phyloP scores from a whole-genome alignment of 1,284 basidiomycete genomes.

The Cryptococcus jaspeensis region DNA sequence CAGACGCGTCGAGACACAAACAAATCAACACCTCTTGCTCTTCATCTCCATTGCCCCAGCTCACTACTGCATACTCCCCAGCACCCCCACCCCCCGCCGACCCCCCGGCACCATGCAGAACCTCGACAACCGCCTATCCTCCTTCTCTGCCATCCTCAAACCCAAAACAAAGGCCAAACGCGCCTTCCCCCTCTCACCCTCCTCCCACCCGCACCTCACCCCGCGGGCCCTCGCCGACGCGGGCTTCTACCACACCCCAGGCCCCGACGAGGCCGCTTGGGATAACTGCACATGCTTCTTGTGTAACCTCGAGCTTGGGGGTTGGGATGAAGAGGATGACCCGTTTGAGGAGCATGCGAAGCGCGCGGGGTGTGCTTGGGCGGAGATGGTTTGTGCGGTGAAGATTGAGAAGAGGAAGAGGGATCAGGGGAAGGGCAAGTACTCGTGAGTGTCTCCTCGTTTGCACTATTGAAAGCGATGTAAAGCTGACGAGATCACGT shows the following conservation, averaged over 20 bases:
- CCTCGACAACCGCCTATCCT: conserved; percentile 34
- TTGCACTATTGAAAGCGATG: too few relatives aligned
- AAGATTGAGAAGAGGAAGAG: conserved; percentile 40
- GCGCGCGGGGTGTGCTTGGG: conserved; percentile 71
- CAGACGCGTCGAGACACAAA: not conserved
- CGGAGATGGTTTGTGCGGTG: conserved; percentile 67
- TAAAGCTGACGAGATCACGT: not conserved
- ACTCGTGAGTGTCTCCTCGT: conserved; percentile 10
- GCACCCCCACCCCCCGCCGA: not conserved
- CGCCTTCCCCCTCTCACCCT: conserved; percentile 38
- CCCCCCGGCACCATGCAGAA: conserved; percentile 33
- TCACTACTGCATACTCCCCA: not conserved
- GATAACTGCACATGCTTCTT: conserved; percentile 62
- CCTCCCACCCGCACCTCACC: conserved; percentile 57
- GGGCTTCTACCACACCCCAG: conserved; percentile 67
- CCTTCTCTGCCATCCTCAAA: conserved; percentile 32
- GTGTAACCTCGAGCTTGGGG: conserved; percentile 70
- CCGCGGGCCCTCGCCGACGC: conserved; percentile 71
- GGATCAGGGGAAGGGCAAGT: conserved; percentile 10
- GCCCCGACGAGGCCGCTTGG: conserved; percentile 9
- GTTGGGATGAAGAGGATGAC: conserved; percentile 76
- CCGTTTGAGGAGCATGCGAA: conserved; percentile 70
- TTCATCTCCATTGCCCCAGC: not conserved
- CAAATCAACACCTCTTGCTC: not conserved
- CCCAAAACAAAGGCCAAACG: conserved; percentile 36